Percentiles rank a stretch among this genome's conserved stretches.
These are phyloP conservation scores for Scytalidium sp. DNA, from an alignment of 2,329 filamentous ascomycete species.

Conservation along the genomic window DNA sequence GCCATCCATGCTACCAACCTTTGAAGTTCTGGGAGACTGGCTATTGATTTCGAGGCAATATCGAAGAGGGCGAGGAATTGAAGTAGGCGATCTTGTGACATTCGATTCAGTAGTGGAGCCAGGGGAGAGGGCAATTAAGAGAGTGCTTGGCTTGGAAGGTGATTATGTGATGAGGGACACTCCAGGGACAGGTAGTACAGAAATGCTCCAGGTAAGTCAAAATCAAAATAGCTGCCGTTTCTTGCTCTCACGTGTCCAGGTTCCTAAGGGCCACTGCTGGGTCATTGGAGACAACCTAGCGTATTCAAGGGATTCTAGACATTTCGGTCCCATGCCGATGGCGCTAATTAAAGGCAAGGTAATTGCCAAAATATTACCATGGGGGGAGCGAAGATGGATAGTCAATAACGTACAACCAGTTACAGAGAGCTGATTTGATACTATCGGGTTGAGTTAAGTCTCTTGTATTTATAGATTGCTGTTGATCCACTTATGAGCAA, in stretches of 20 bases:
- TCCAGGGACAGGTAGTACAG: conserved; percentile 36
- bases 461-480: conserved; percentile 1
- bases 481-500: neutral
- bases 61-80: conserved; percentile 62
- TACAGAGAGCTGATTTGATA: neutral
- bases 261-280: conserved; percentile 91
- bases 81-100: conserved; percentile 80
- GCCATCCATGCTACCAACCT: conserved; percentile 87
- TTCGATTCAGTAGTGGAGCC: conserved; percentile 72
- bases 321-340: conserved; percentile 83
- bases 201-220: conserved; percentile 58
- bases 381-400: conserved; percentile 49
- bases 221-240: neutral
- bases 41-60: conserved; percentile 67
- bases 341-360: conserved; percentile 83
- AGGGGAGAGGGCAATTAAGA: conserved; percentile 65
- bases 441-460: conserved; percentile 4
- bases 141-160: conserved; percentile 41
- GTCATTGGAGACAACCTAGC: conserved; percentile 83
- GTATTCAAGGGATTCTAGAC: conserved; percentile 80
- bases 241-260: conserved; percentile 43
- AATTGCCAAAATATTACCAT: conserved; percentile 55
- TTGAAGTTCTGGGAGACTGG: conserved; percentile 64
- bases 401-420: conserved; percentile 37
- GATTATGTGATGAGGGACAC: conserved; percentile 71